These are phyloP conservation scores for Lyophyllum semitale DNA, from an alignment of 768 basidiomycete genomes.

Conservation along the genomic window DNA sequence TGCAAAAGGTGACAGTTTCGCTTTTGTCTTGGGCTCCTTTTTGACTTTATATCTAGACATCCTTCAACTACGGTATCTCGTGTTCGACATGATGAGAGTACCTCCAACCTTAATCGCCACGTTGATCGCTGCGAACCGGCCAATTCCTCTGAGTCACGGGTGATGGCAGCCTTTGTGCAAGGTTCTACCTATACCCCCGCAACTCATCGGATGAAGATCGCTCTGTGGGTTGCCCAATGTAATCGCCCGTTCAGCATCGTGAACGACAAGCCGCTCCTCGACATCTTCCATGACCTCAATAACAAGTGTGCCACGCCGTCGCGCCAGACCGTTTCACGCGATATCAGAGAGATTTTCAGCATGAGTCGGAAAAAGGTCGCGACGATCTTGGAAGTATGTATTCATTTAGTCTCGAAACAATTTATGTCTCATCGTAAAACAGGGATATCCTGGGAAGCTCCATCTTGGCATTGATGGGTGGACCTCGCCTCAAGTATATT, in stretches of 20 bases:
- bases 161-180: slow-evolving; percentile 4
- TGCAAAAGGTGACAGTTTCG: slow-evolving; percentile 9
- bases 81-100: slow-evolving; percentile 22
- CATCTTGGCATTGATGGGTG: slow-evolving; percentile 31
- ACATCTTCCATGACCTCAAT: slow-evolving; percentile 15
- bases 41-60: slow-evolving; percentile 3
- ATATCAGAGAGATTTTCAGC: slow-evolving; percentile 10
- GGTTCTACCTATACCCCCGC: slow-evolving; percentile 19
- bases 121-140: slow-evolving; percentile 10
- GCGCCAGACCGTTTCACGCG: not conserved
- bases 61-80: slow-evolving; percentile 11
- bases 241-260: slow-evolving; percentile 9
- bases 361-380: not conserved
- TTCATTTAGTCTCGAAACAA: not conserved
- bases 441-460: slow-evolving; percentile 14
- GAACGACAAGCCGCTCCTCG: slow-evolving; percentile 4
- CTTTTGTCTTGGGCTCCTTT: not conserved
- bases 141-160: slow-evolving; percentile 4
- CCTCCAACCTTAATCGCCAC: slow-evolving; percentile 20
- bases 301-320: not conserved
- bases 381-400: slow-evolving; percentile 1
- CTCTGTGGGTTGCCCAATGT: slow-evolving; percentile 5
- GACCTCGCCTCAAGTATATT: slow-evolving; percentile 28
- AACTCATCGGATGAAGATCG: slow-evolving; percentile 20
- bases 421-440: not conserved